Percentiles rank a stretch among this genome's conserved stretches.
These are phyloP conservation scores for Ophidiomyces ophidiicola DNA, from an alignment of 2,329 filamentous ascomycete genomes.

Conservation along the genomic window DNA sequence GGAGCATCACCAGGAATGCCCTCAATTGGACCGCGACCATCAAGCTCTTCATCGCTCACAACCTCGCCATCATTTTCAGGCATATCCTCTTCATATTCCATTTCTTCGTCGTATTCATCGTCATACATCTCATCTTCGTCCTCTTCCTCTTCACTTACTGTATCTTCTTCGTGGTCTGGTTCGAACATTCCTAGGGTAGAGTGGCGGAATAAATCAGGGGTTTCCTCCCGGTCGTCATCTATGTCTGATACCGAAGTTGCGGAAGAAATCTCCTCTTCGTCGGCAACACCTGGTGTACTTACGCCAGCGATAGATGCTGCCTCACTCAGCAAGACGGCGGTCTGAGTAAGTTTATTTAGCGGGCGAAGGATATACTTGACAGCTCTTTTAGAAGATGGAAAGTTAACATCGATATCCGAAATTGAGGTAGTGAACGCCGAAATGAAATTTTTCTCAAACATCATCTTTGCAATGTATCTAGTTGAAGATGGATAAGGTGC, in stretches of 20 bases:
- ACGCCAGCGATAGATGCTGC: constrained; percentile 59
- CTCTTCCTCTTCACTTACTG: constrained; percentile 55
- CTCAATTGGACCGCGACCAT: constrained; percentile 63
- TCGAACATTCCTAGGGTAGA: constrained; percentile 93
- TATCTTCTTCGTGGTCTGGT: constrained; percentile 66
- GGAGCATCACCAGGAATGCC: constrained; percentile 49
- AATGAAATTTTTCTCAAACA: constrained; percentile 97
- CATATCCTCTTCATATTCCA: constrained; percentile 82
- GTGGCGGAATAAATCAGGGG: constrained; percentile 91
- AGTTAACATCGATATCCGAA: constrained; percentile 89
- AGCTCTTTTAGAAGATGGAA: constrained; percentile 80
- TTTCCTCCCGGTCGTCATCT: constrained; percentile 80
- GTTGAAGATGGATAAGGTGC: constrained; percentile 48
- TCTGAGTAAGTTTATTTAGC: constrained; percentile 72
- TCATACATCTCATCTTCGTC: constrained; percentile 90
- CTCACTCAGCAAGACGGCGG: constrained; percentile 74
- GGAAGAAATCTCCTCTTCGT: constrained; percentile 79
- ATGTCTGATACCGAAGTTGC: constrained; percentile 80
- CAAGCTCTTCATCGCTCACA: constrained; percentile 72
- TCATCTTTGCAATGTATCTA: constrained; percentile 76
- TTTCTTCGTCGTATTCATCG: constrained; percentile 75
- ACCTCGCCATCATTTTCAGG: constrained; percentile 70
- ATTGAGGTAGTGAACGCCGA: constrained; percentile 80
- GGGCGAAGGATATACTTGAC: constrained; percentile 94
- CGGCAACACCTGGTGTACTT: constrained; percentile 46